phyloP scores from a whole-genome alignment of 768 basidiomycete species.

The Pleurotus pulmonarius region DNA sequence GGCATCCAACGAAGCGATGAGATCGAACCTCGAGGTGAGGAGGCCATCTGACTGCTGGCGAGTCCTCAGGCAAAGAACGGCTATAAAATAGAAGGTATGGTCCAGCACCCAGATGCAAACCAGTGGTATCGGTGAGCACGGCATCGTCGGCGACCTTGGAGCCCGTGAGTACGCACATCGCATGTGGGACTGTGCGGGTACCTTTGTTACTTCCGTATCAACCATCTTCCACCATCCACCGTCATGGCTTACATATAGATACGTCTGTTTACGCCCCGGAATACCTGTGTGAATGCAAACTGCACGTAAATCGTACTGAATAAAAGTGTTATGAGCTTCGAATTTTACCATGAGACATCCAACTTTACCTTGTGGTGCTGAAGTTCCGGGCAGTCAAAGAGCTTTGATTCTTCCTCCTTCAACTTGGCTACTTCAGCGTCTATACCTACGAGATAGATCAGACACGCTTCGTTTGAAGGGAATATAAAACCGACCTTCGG shows the following conservation, averaged over 20 bases:
- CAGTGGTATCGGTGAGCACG: constrained; percentile 65
- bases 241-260: constrained; percentile 68
- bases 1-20: no score
- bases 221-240: constrained; percentile 80
- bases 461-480: neutral
- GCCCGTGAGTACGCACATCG: neutral
- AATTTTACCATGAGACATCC: neutral
- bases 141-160: constrained; percentile 65
- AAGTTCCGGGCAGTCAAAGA: constrained; percentile 65
- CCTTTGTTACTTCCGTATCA: constrained; percentile 67
- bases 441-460: constrained; percentile 36
- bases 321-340: neutral
- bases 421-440: constrained; percentile 45
- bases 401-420: constrained; percentile 34
- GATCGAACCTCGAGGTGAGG: neutral
- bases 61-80: constrained; percentile 15
- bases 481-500: constrained; percentile 40
- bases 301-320: constrained; percentile 75
- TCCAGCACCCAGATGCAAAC: constrained; percentile 72
- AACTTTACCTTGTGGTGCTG: constrained; percentile 52
- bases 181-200: constrained; percentile 14
- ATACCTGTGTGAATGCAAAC: constrained; percentile 78
- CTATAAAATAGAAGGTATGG: constrained; percentile 78
- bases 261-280: constrained; percentile 72
- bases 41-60: neutral